Evolutionary conservation across 148 eudicot genomes (phyloP).

Genomic region (Vaccinium vitisidaea): DNA sequence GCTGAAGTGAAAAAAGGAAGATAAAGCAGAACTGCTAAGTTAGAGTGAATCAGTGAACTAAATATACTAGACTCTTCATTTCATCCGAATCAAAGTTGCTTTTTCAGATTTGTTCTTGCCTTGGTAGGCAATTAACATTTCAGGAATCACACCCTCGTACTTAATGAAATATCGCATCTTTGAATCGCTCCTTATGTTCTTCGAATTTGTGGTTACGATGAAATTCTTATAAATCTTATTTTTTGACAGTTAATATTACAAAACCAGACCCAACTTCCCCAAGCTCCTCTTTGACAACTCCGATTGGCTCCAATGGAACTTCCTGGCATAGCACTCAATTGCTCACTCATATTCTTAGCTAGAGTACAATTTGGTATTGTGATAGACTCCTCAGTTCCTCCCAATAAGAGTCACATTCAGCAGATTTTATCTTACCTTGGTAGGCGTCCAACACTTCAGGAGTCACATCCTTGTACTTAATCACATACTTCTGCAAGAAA

Average conservation of each 20-base stretch:
- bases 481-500: neutral
- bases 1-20: neutral
- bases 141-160: neutral
- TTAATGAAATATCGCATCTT: neutral
- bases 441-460: neutral
- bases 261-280: neutral
- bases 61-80: neutral
- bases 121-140: neutral
- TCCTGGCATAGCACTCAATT: neutral
- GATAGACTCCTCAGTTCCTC: neutral
- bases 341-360: neutral
- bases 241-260: neutral
- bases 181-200: too few species aligned
- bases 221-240: neutral
- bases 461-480: neutral
- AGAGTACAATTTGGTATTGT: neutral
- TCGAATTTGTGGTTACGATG: neutral
- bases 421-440: neutral
- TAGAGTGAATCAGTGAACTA: too few species aligned
- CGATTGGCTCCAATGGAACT: neutral
- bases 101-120: neutral
- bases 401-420: neutral
- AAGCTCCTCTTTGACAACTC: neutral
- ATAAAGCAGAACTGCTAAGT: neutral
- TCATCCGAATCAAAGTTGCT: neutral